Evolutionary conservation across 2,329 filamentous ascomycete species (phyloP), one percentile per base, ranked within the genome.

Genomic region (Myriangium duriaei): DNA sequence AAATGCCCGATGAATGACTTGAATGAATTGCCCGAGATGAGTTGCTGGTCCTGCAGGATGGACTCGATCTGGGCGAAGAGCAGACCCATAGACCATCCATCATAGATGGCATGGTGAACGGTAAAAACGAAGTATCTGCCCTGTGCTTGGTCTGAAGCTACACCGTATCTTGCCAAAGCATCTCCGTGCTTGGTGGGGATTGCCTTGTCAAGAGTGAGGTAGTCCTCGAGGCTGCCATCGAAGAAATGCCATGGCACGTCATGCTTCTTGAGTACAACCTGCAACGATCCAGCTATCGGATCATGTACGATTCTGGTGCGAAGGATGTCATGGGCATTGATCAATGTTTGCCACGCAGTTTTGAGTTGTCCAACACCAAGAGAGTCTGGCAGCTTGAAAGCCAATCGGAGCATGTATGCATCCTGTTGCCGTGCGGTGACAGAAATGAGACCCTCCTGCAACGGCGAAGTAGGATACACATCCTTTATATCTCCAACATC

Each of bases 361-460:
- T n/a, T n/a, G n/a, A n/a, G n/a, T n/a, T n/a, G 59, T 52, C 45
- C 62, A 65, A 0, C 62, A 58, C 7, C 45, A 36, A 35, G 56
- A 51, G 26, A 62, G 51, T 5, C 42, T 52, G 4, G 49, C 30
- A 2, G 59, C 47, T 47, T 46, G 5, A 53, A 50, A 4, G 61
- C 50, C 42, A 56, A 45, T 41, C 61, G 58, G 9, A 59, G 57
- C 11, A 62, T 53, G 41, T 62, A 63, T 0, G 54, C 53, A 39
- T 59, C 53, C 10, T 43, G 42, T 9, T 54, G 57, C 34, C 57
- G 60, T 3, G 60, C 52, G 1, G 46, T 44, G 5, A 45, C 42
- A 0, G 60, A 56, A 46, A 64, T 56, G 5, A 64, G 49, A 7
- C 55, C 56, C 45, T 63, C 59, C 41, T 64, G 61, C 10, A 59